Evolutionary conservation across 208 protist species (phyloP).

Genomic region (Crithidia acanthocephali): DNA sequence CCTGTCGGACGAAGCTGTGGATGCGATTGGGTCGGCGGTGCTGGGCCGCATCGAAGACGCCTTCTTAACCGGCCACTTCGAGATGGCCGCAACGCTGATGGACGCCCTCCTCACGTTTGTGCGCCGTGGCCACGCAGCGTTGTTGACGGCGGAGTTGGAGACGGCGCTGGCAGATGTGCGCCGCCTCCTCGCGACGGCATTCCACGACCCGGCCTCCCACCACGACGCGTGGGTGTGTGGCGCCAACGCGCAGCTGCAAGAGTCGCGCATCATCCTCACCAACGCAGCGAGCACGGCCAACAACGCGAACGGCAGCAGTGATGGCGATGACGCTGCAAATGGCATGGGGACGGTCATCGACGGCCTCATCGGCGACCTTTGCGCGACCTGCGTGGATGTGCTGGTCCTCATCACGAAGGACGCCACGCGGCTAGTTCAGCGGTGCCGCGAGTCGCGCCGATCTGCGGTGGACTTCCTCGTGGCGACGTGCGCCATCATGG

Average conservation of each 20-base stretch:
- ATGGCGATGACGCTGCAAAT: background rate
- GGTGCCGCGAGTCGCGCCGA: conserved; percentile 52
- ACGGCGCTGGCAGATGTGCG: conserved; percentile 58
- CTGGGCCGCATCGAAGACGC: conserved; percentile 58
- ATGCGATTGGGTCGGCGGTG: conserved; percentile 47
- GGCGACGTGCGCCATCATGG: conserved; percentile 68
- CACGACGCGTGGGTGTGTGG: conserved; percentile 45
- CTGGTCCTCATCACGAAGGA: conserved; percentile 80
- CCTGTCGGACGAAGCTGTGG: conserved; percentile 26
- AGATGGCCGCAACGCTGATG: conserved; percentile 56
- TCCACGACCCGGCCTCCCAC: conserved; percentile 22
- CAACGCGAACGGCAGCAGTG: conserved; percentile 1
- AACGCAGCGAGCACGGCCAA: background rate
- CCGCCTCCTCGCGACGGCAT: conserved; percentile 50
- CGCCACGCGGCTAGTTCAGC: conserved; percentile 44
- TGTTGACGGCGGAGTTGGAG: conserved; percentile 68
- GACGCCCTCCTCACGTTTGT: conserved; percentile 51
- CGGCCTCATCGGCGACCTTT: conserved; percentile 49
- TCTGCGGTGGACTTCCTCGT: conserved; percentile 65
- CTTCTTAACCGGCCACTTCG: conserved; percentile 68
- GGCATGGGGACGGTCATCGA: conserved; percentile 8
- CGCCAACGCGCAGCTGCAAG: conserved; percentile 60
- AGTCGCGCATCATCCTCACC: conserved; percentile 50
- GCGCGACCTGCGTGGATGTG: conserved; percentile 57
- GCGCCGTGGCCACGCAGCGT: conserved; percentile 33